These are phyloP conservation scores for Scheffersomyces parashehatae DNA, from an alignment of 1,139 yeast species.

Conservation along the genomic window DNA sequence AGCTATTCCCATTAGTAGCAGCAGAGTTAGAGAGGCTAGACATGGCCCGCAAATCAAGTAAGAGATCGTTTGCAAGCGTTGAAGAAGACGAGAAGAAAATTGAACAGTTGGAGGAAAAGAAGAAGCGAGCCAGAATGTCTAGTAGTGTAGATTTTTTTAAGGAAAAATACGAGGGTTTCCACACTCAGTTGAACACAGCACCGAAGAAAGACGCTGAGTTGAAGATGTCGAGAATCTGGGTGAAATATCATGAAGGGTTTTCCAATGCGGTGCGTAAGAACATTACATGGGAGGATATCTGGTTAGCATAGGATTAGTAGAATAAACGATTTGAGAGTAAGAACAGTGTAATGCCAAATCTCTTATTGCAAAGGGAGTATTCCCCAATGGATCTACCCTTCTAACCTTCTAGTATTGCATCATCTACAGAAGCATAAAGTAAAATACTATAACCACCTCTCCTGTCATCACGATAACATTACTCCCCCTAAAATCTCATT, in stretches of 20 bases:
- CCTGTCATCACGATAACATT: too few relatives aligned
- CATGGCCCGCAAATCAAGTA: constrained; percentile 15
- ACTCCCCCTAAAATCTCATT: too few relatives aligned
- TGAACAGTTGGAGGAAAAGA: constrained; percentile 15
- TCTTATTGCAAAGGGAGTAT: too few relatives aligned
- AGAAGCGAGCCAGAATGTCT: constrained; percentile 24
- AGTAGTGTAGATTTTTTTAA: constrained; percentile 44
- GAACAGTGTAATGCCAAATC: too few relatives aligned
- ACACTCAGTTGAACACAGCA: constrained; percentile 20
- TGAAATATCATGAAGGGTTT: constrained; percentile 89
- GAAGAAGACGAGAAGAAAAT: constrained; percentile 21
- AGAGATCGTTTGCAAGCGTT: constrained; percentile 3
- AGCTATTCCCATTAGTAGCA: constrained; percentile 40
- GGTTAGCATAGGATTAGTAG: constrained; percentile 28
- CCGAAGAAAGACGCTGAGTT: constrained; percentile 1
- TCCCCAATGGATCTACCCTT: too few relatives aligned
- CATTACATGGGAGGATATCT: constrained; percentile 76
- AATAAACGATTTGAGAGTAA: too few relatives aligned
- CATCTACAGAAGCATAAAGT: too few relatives aligned
- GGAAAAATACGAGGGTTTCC: constrained; percentile 36
- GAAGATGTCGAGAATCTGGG: constrained; percentile 64
- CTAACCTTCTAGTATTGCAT: too few relatives aligned
- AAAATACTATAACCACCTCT: too few relatives aligned
- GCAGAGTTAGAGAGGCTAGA: constrained; percentile 41
- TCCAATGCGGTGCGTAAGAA: constrained; percentile 91